Evolutionary conservation across 495 filamentous ascomycete species (phyloP), one percentile per base, ranked within the genome.

Genomic region (Pyronema domesticum): DNA sequence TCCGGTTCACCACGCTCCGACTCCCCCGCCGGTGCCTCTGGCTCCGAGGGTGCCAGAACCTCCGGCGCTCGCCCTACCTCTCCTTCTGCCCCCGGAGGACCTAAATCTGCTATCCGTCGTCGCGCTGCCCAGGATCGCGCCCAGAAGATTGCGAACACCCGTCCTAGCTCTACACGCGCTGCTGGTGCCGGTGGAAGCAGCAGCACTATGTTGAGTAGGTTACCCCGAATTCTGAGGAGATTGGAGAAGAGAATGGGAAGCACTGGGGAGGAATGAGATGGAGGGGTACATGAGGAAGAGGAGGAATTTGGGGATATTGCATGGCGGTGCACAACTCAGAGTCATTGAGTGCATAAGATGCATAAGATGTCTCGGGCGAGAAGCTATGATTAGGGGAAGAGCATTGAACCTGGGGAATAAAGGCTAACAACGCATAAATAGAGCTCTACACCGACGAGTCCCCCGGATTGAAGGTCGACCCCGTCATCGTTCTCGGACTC

Each of bases 391-490:
- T 30, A 5, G 1, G 23, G 23, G 5, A 30, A 30, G 23, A 5
- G 5, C 1, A 5, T 30, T 30, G 5, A 30, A 30, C 23, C 23
- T 30, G 23, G 23, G 23, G 23, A 30, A 30, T 30, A 30, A 30
- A 30, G 23, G 35, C 7, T 49, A 33, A 52, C 37, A 30, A 37
- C 3, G 3, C 8, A 15, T 3, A 47, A 50, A 57, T 58, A 83
- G 80, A 73, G 70, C 83, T 98, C n/a, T 98, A 98, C 77, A 98
- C 91, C 39, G 91, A 98, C 66, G 91, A 98, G 76, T 86, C 81
- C 58, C 89, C 93, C 55, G 91, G 91, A 56, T 71, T 98, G 58
- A 89, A 94, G 69, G 91, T 98, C 55, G 91, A 98, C 67, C 91
- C 91, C 15, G 89, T 98, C 37, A 87, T 98, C 50, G 91, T 98